These are phyloP conservation scores for Lojkania enalia DNA, from an alignment of 2,329 filamentous ascomycete species.

Conservation along the genomic window DNA sequence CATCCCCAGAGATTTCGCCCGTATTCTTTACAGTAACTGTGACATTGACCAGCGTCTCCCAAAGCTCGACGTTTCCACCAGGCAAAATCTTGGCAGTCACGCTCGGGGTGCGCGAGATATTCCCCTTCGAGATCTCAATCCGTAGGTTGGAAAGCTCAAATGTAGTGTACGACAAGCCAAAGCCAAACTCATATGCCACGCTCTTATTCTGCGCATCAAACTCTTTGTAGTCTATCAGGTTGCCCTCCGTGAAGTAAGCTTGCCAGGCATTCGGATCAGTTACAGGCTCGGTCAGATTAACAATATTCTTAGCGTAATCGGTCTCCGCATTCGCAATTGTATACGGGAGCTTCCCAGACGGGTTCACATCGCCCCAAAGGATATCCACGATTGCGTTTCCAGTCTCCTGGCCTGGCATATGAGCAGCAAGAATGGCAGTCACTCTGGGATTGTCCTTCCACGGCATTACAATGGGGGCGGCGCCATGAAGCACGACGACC, in stretches of 20 bases:
- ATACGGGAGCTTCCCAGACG: conserved; percentile 80
- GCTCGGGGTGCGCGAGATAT: conserved; percentile 21
- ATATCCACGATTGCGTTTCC: conserved; percentile 46
- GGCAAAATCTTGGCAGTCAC: conserved; percentile 23
- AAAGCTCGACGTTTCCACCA: conserved; percentile 62
- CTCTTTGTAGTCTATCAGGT: conserved; percentile 59
- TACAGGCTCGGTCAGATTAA: conserved; percentile 40
- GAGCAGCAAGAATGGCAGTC: conserved; percentile 46
- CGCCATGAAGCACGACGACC: conserved; percentile 52
- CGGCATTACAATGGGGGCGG: conserved; percentile 44
- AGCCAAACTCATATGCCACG: conserved; percentile 42
- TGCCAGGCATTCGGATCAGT: conserved; percentile 48
- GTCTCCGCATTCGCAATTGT: conserved; percentile 72
- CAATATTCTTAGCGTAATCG: conserved; percentile 61
- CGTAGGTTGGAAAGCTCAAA: conserved; percentile 29
- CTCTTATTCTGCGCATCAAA: conserved; percentile 48
- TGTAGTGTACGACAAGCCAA: conserved; percentile 45
- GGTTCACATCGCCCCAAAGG: conserved; percentile 75
- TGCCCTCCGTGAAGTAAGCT: conserved; percentile 56
- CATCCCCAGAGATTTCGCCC: conserved; percentile 51
- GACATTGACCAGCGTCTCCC: conserved; percentile 55
- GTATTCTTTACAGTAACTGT: conserved; percentile 56
- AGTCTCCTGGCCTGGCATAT: conserved; percentile 46
- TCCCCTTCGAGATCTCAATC: conserved; percentile 10
- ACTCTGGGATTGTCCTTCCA: conserved; percentile 47